Conservation (phyloP, 306 rosid species). For the Vigna hirtella region DNA sequence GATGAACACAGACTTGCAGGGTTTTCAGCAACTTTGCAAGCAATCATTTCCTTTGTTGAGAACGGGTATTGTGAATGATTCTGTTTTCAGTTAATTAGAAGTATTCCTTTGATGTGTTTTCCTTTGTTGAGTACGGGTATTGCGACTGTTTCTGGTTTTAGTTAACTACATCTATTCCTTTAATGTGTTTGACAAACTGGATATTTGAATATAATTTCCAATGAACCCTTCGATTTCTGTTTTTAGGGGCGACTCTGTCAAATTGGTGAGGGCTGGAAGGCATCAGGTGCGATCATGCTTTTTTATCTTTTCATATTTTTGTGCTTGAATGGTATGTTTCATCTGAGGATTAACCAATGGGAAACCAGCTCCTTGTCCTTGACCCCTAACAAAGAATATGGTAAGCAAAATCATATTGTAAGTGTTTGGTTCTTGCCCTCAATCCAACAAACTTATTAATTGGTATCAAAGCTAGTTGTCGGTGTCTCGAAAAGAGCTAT, state of each 20-base stretch:
- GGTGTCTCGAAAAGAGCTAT: too few relatives aligned
- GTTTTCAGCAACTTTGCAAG: constrained; percentile 95
- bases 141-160: constrained; percentile 22
- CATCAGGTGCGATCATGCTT: constrained; percentile 72
- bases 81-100: constrained; percentile 28
- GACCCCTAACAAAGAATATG: neutral
- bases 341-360: neutral
- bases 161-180: constrained; percentile 13
- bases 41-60: constrained; percentile 92
- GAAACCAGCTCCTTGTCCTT: neutral
- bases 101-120: constrained; percentile 34
- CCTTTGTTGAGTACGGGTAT: constrained; percentile 93
- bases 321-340: constrained; percentile 22
- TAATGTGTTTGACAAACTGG: constrained; percentile 2
- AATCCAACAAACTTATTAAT: neutral
- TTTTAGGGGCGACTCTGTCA: constrained; percentile 84
- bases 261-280: constrained; percentile 88
- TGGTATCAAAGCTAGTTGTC: too few relatives aligned
- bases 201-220: constrained; percentile 21
- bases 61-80: constrained; percentile 64
- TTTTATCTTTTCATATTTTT: constrained; percentile 1
- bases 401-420: constrained; percentile 18
- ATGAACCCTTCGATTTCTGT: constrained; percentile 27
- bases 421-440: neutral
- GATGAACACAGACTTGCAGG: constrained; percentile 98